These are phyloP conservation scores for Colletotrichum destructivum DNA, from an alignment of 2,329 filamentous ascomycete species.

Conservation along the genomic window DNA sequence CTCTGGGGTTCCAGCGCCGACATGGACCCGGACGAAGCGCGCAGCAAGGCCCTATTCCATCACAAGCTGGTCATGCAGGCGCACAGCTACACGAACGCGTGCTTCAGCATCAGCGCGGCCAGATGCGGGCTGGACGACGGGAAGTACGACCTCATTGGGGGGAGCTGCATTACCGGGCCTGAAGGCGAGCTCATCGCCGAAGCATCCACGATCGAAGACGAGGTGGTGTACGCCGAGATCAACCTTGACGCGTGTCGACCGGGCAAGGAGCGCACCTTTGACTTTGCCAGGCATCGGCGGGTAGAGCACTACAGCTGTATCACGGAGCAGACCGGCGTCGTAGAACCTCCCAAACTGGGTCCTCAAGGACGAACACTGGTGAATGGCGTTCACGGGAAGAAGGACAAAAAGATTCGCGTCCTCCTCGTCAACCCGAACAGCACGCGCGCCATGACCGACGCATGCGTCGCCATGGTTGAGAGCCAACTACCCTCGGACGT, in stretches of 20 bases:
- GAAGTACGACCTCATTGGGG: conserved; percentile 66
- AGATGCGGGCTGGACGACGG: conserved; percentile 57
- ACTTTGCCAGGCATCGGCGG: conserved; percentile 59
- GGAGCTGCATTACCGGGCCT: conserved; percentile 63
- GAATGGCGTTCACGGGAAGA: not conserved
- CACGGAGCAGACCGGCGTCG: conserved; percentile 55
- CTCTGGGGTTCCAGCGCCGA: conserved; percentile 55
- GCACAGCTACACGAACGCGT: conserved; percentile 68
- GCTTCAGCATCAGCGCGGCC: conserved; percentile 64
- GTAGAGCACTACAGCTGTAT: conserved; percentile 60
- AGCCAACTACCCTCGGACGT: conserved; percentile 57
- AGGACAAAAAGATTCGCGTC: conserved; percentile 55
- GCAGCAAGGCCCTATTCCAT: conserved; percentile 67
- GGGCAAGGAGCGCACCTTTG: conserved; percentile 64
- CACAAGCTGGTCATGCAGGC: conserved; percentile 66
- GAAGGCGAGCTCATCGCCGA: conserved; percentile 66
- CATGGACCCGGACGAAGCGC: conserved; percentile 31
- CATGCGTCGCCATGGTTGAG: conserved; percentile 67
- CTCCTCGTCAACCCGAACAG: conserved; percentile 87
- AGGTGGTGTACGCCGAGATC: conserved; percentile 65
- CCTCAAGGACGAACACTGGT: not conserved
- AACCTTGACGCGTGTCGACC: conserved; percentile 63
- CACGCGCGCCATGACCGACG: conserved; percentile 78
- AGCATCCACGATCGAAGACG: conserved; percentile 62
- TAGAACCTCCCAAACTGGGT: conserved; percentile 40